Base-by-base conservation (phyloP, 768 basidiomycete genomes). In the Omphalotus guepiniiformis region DNA sequence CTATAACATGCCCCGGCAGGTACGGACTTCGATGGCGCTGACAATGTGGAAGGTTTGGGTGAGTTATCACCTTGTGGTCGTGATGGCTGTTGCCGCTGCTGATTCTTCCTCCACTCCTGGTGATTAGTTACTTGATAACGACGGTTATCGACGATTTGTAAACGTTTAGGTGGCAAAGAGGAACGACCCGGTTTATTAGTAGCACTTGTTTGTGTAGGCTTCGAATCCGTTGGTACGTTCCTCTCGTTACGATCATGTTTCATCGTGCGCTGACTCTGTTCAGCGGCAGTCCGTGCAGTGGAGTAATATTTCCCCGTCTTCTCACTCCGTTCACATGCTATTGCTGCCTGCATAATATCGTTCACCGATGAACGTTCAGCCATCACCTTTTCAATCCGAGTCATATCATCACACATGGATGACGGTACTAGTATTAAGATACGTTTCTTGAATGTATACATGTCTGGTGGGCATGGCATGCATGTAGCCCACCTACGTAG, bases 241-340 rank as follows among this genome's bases (percentile, higher is more conserved):
- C 35, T 36, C 13, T 36, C 35, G 4, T 36, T 4, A 5, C 4
- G 6, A 16, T n/a, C 35, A 4, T n/a, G n/a, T 19, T 36, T 36
- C 35, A 36, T 36, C n/a, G 35, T 16, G n/a, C 38, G n/a, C n/a
- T 39, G 38, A 39, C 38, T 22, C 13, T 39, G 38, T 39, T 39
- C 38, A 39, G 15, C 25, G 6, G 21, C 35, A 5, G n/a, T 21
- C 13, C 38, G 15, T 3, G 41, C 41, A 26, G 25, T 26, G 9
- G 23, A n/a, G n/a, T 42, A 42, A 9, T 28, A 42, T 16, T 27
- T 26, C 9, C 28, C 41, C 5, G 38, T 39, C 13, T 23, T 13
- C 7, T 39, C 15, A 39, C 38, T 21, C 21, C 21, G 5, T 39
- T 39, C 38, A 22, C 21, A 39, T 5, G 38, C 13, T 22, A 39